A percentile compares a stretch with the other conserved stretches of the same genome.
Conservation (phyloP, 2,329 filamentous ascomycete genomes). For the Geosmithia morbida region DNA sequence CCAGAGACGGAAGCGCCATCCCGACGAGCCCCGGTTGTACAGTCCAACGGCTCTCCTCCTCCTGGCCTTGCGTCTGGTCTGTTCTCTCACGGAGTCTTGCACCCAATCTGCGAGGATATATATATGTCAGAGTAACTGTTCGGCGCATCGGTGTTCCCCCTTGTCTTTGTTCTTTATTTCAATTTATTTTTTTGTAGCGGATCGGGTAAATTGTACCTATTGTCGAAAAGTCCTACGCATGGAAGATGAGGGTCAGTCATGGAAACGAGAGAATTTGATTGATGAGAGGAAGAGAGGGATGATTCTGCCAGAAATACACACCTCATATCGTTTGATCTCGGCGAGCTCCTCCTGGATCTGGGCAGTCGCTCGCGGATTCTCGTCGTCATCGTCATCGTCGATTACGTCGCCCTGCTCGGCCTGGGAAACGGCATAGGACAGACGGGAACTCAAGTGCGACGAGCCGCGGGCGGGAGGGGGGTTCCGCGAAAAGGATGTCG, state of each 20-base stretch:
- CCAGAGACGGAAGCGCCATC: constrained; percentile 69
- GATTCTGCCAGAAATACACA: constrained; percentile 17
- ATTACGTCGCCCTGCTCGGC: constrained; percentile 47
- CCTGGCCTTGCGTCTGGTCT: constrained; percentile 63
- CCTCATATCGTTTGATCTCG: constrained; percentile 94
- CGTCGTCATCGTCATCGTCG: constrained; percentile 15
- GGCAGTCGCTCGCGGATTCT: constrained; percentile 38
- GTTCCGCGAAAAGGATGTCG: constrained; percentile 31
- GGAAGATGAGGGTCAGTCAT: not conserved
- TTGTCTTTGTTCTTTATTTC: too few species aligned
- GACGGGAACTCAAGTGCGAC: constrained; percentile 46
- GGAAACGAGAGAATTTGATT: not conserved
- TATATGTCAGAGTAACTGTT: not conserved
- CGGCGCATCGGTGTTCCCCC: too few species aligned
- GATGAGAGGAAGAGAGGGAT: not conserved
- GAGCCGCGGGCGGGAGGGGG: constrained; percentile 25
- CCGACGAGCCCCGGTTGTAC: constrained; percentile 52
- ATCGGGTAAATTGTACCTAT: constrained; percentile 42
- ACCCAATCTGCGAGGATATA: constrained; percentile 60
- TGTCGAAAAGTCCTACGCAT: constrained; percentile 70
- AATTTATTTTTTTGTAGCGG: not conserved
- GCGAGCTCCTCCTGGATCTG: constrained; percentile 89
- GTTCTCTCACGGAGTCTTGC: constrained; percentile 87
- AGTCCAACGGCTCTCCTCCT: constrained; percentile 59
- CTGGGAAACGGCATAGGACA: constrained; percentile 53